A percentile compares a stretch with the other conserved stretches of the same genome.
These are phyloP conservation scores for Kwoniella europaea DNA, from an alignment of 768 basidiomycete genomes.

Conservation along the genomic window DNA sequence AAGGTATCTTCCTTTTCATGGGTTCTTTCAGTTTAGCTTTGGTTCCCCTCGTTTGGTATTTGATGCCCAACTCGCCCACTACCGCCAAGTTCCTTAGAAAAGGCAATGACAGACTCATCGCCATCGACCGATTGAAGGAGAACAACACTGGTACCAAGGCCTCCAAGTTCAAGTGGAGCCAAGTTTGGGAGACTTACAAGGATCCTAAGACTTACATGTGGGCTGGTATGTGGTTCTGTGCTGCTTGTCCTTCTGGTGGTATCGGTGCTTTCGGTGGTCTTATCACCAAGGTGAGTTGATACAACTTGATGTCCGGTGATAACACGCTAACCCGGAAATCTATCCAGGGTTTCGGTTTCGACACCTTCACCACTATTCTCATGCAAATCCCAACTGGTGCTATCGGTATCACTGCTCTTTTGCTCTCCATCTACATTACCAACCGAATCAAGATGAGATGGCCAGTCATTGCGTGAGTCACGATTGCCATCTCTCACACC, in stretches of 20 bases:
- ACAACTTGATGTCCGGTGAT: neutral
- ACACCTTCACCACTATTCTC: conserved; percentile 49
- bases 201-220: conserved; percentile 54
- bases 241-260: conserved; percentile 51
- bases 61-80: conserved; percentile 53
- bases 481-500: neutral
- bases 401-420: conserved; percentile 44
- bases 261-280: conserved; percentile 53
- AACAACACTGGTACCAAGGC: conserved; percentile 56
- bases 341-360: conserved; percentile 36
- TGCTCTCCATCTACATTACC: conserved; percentile 46
- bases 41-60: conserved; percentile 46
- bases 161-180: conserved; percentile 50
- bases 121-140: conserved; percentile 52
- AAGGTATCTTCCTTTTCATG: conserved; percentile 54
- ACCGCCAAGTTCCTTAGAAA: conserved; percentile 53
- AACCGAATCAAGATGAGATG: conserved; percentile 51
- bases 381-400: conserved; percentile 55
- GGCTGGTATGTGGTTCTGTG: conserved; percentile 53
- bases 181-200: conserved; percentile 49
- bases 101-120: conserved; percentile 54
- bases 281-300: conserved; percentile 40
- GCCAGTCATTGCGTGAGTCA: conserved; percentile 35
- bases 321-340: neutral
- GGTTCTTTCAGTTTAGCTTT: conserved; percentile 45